Percentiles rank a stretch among this genome's conserved stretches.
Conservation (phyloP, 495 filamentous ascomycete species). For the Astrothelium macrocarpum region DNA sequence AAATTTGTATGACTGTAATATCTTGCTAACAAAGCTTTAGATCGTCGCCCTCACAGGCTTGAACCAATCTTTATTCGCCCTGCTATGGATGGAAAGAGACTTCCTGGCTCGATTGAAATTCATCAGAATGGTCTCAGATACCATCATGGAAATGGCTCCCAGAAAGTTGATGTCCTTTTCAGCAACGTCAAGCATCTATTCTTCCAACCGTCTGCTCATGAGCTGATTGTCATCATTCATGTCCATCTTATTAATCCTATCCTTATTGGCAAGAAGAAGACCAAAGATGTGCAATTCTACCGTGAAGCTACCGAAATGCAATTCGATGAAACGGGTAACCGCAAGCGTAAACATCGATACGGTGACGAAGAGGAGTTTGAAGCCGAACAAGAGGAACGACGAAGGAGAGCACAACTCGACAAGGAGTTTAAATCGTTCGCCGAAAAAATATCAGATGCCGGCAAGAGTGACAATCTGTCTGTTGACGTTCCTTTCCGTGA, state of each 20-base stretch:
- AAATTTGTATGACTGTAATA: background rate
- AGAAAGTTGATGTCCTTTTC: slow-evolving; percentile 88
- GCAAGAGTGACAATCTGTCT: slow-evolving; percentile 64
- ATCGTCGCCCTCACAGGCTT: slow-evolving; percentile 76
- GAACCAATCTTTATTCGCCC: slow-evolving; percentile 92
- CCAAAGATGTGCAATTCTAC: slow-evolving; percentile 97
- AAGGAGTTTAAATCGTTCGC: slow-evolving; percentile 92
- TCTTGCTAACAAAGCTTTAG: slow-evolving; percentile 23
- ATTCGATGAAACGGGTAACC: slow-evolving; percentile 97
- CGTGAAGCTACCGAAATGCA: slow-evolving; percentile 96
- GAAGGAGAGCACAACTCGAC: slow-evolving; percentile 81
- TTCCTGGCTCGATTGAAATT: slow-evolving; percentile 90
- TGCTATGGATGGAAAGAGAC: slow-evolving; percentile 88
- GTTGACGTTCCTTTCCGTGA: slow-evolving; percentile 96
- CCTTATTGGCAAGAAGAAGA: slow-evolving; percentile 97
- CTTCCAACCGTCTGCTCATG: slow-evolving; percentile 93
- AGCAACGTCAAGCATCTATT: slow-evolving; percentile 98
- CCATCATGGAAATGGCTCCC: slow-evolving; percentile 72
- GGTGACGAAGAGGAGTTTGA: slow-evolving; percentile 99
- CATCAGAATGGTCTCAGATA: slow-evolving; percentile 99
- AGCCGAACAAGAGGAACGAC: slow-evolving; percentile 92
- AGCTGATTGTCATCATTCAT: slow-evolving; percentile 96
- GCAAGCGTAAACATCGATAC: slow-evolving; percentile 95
- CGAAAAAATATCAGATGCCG: slow-evolving; percentile 93
- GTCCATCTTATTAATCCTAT: slow-evolving; percentile 96